phyloP scores from a whole-genome alignment of 1,139 yeast genomes.

The Taphrina communis region DNA sequence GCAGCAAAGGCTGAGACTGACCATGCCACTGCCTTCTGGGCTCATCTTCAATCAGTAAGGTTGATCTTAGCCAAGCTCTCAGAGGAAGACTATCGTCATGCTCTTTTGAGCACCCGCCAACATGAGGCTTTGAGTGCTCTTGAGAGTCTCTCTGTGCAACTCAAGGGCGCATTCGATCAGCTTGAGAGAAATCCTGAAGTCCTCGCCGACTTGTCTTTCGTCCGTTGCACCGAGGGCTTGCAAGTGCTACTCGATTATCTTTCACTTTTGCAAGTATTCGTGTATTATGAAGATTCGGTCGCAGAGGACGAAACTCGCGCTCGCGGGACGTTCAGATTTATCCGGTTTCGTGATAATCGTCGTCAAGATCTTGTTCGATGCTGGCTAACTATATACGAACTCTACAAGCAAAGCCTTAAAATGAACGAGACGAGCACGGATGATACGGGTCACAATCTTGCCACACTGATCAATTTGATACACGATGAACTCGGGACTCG shows the following conservation, averaged over 20 bases:
- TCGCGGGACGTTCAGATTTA: constrained; percentile 52
- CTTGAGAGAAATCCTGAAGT: neutral
- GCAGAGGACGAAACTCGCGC: constrained; percentile 50
- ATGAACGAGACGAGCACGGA: constrained; percentile 46
- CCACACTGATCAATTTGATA: constrained; percentile 55
- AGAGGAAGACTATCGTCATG: neutral
- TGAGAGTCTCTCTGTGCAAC: neutral
- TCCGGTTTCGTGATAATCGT: constrained; percentile 54
- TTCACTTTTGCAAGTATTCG: constrained; percentile 55
- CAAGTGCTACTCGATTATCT: constrained; percentile 52
- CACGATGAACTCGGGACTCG: constrained; percentile 78
- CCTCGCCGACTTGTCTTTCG: neutral
- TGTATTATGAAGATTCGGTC: constrained; percentile 55
- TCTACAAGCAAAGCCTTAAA: constrained; percentile 46
- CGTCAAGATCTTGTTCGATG: constrained; percentile 61
- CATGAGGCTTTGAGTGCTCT: neutral
- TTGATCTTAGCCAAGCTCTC: neutral
- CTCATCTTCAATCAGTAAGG: neutral
- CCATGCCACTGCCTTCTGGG: neutral
- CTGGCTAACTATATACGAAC: constrained; percentile 53
- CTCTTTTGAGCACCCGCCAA: constrained; percentile 1
- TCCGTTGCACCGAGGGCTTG: neutral
- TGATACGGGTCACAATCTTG: constrained; percentile 46
- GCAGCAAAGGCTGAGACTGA: constrained; percentile 54
- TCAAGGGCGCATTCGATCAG: neutral